Evolutionary conservation across 2,329 filamentous ascomycete species (phyloP).

Genomic region (Nannizziopsis barbatae): DNA sequence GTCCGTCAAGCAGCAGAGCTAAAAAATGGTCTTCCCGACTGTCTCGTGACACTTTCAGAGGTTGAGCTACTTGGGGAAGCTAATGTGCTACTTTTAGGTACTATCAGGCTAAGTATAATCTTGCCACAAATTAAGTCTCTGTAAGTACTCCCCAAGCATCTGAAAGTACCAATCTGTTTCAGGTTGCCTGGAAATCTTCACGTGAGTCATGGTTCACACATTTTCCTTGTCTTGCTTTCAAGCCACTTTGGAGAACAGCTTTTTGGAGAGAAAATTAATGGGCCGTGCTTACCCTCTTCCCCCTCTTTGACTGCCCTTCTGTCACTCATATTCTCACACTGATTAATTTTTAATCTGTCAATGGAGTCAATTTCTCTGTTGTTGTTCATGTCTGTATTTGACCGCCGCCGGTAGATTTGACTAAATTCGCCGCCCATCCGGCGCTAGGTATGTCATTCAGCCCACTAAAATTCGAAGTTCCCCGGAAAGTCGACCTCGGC

Average conservation of each 20-base stretch:
- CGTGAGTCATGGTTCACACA: background rate
- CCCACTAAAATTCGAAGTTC: background rate
- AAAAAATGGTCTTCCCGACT: background rate
- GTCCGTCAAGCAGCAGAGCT: slow-evolving; percentile 1
- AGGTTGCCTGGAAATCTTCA: slow-evolving; percentile 2
- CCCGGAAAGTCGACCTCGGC: slow-evolving; percentile 6
- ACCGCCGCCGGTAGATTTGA: background rate
- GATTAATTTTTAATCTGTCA: background rate
- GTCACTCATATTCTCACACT: background rate
- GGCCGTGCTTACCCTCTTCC: background rate
- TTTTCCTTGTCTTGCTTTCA: background rate
- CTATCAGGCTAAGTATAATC: background rate
- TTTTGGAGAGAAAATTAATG: background rate
- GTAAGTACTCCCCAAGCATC: background rate
- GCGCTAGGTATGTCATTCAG: slow-evolving; percentile 2
- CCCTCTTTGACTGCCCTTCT: background rate
- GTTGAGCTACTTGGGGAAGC: background rate
- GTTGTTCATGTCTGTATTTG: background rate
- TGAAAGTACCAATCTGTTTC: background rate
- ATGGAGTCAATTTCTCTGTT: background rate
- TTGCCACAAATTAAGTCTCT: background rate
- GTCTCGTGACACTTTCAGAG: slow-evolving; percentile 3
- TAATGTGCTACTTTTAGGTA: background rate
- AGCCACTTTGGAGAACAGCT: background rate
- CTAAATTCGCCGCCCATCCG: slow-evolving; percentile 8